Evolutionary conservation across 2,329 filamentous ascomycete genomes (phyloP), one percentile per base, ranked within the genome.

Genomic region (Thelonectria discophora): DNA sequence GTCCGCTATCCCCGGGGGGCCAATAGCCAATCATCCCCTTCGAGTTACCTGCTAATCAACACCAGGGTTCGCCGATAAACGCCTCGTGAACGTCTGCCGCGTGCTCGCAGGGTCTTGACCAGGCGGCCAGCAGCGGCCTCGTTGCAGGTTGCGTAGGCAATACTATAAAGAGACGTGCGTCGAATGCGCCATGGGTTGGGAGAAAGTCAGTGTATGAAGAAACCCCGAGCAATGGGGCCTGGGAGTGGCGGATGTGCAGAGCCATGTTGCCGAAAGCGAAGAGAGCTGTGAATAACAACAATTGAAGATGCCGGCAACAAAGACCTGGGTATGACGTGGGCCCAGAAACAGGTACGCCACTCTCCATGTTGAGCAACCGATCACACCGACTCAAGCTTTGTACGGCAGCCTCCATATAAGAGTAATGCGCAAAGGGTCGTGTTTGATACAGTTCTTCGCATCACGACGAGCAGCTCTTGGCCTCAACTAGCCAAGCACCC

Each of bases 401-500:
- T 51, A 42, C 40, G 45, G 51, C 58, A 39, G 51, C 42, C 47
- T 50, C 32, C 30, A 39, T 24, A 43, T n/a, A 32, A 13, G 18
- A 49, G 13, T n/a, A 17, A 30, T 18, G 24, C 15, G 24, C n/a
- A 30, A 9, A 48, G 32, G 45, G 21, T 34, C 30, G 27, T 47
- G 52, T 18, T 46, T 18, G 42, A 24, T 47, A 34, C 37, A 20
- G 21, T 46, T 43, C 17, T 65, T 56, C 7, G 12, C 46, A 62
- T 51, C 37, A 51, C 17, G 34, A 37, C 10, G 34, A 34, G 27
- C 30, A 21, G 32, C 57, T 46, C 39, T 49, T 47, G 32, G 52
- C 30, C 47, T 51, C 64, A 64, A 64, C 66, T 64, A 64, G 61
- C 27, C 40, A 62, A 56, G 60, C 58, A 68, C 60, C 68, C 62